Evolutionary conservation across 176 grass and related monocot genomes (phyloP), one percentile per base, ranked within the genome.

Genomic region (Carex cristatella): DNA sequence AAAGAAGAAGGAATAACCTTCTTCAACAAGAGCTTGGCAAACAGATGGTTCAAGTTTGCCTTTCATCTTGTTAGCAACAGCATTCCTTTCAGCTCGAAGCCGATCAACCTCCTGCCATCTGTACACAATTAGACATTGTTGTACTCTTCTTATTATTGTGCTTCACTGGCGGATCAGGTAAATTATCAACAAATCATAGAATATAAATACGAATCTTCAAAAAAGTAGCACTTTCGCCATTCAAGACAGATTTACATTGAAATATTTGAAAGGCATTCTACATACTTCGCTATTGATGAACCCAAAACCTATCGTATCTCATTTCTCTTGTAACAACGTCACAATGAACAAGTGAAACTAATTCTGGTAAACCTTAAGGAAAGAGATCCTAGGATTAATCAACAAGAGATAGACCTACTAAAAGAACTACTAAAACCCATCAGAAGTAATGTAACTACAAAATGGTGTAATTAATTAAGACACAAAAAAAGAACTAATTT

Each of bases 71-170:
- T 91, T 95, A 81, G 95, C 91, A 84, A 98, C 90, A 5, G 85
- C 74, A 89, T 98, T 98, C 88, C 95, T 91, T 86, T 98, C 93
- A 89, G 91, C 93, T 82, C 93, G 88, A 56, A 98, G 93, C 27
- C 83, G 68, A 90, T 98, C 95, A 61, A 98, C 95, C 77, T 98
- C 95, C 95, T 98, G 95, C 49, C 89, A 95, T 98, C 91, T 94
- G 88, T 88, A 79, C 64, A 86, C 83, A 89, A 98, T 98, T 93
- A 98, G 89, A 88, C 90, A 94, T 90, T 89, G 42, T 79, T 88
- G 84, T 88, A 82, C 85, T 89, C 18, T 71, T 92, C 90, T 78
- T 71, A 81, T 91, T 89, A 89, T 65, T 64, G 82, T 61, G 65
- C 40, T 88, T 86, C 85, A 82, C 48, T 84, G 13, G 7, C 13